A percentile compares a stretch with the other conserved stretches of the same genome.
Evolutionary conservation across 805 yeast genomes (phyloP).

Genomic region (Kodamaea hsintzibuensis): DNA sequence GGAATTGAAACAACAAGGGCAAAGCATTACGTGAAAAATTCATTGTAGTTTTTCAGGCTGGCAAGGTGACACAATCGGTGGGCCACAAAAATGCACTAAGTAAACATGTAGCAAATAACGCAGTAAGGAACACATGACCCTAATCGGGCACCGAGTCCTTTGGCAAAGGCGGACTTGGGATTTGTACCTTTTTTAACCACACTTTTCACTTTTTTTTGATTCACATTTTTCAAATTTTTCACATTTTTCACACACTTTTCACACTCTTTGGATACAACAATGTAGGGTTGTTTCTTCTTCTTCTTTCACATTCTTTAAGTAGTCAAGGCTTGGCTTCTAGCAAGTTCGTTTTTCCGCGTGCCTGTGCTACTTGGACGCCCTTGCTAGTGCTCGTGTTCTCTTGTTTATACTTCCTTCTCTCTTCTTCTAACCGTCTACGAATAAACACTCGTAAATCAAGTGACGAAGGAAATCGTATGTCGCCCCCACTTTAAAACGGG

Average conservation of each 20-base stretch:
- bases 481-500: background rate
- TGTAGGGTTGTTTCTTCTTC: background rate
- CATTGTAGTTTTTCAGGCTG: background rate
- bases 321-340: background rate
- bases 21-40: background rate
- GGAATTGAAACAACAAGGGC: background rate
- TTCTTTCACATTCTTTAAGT: background rate
- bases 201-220: background rate
- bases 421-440: background rate
- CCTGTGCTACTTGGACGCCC: background rate
- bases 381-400: no score
- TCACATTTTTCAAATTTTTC: background rate
- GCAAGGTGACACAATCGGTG: background rate
- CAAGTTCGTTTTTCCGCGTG: background rate
- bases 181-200: background rate
- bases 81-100: background rate
- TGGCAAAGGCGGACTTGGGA: background rate
- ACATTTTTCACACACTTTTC: background rate
- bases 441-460: background rate
- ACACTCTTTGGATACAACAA: background rate
- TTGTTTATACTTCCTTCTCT: no score
- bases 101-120: background rate
- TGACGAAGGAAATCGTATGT: background rate
- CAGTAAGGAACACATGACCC: background rate
- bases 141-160: background rate